Conservation (phyloP, 73 alveolate genomes). For the Paramecium bursaria region DNA sequence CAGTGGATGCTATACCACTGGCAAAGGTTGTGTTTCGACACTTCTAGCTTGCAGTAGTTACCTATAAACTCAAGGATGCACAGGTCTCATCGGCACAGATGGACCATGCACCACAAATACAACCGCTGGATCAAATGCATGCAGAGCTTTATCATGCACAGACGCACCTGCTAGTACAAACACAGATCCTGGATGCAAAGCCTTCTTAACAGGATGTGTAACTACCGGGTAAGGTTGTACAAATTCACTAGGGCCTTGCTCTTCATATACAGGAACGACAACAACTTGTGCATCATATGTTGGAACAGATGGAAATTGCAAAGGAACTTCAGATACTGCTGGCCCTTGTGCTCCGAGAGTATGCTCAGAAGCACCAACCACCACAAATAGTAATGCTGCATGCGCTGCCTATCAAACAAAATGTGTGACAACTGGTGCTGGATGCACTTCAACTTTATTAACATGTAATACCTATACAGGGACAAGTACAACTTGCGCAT, state of each 20-base stretch:
- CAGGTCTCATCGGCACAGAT: constrained; percentile 37
- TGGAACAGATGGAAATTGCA: constrained; percentile 50
- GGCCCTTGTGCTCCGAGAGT: constrained; percentile 50
- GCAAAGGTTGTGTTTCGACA: constrained; percentile 43
- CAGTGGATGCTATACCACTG: constrained; percentile 4
- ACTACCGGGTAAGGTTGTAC: constrained; percentile 10
- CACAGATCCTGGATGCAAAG: constrained; percentile 1
- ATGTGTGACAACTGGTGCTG: constrained; percentile 50
- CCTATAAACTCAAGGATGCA: constrained; percentile 1
- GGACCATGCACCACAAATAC: constrained; percentile 23
- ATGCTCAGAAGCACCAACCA: constrained; percentile 41
- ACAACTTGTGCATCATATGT: not conserved
- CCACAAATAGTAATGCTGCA: not conserved
- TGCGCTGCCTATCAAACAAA: constrained; percentile 20
- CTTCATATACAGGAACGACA: constrained; percentile 11
- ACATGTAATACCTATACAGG: constrained; percentile 48
- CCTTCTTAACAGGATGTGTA: constrained; percentile 8
- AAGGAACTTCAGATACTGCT: not conserved
- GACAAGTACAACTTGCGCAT: not conserved
- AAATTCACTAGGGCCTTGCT: not conserved
- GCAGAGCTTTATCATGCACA: constrained; percentile 26
- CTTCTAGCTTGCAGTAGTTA: not conserved
- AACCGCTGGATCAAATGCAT: not conserved
- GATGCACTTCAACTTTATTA: constrained; percentile 1
- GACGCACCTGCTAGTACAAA: constrained; percentile 5